Percentiles rank a stretch among this genome's conserved stretches.
These are phyloP conservation scores for Cladosporium sp. DNA, from an alignment of 2,329 filamentous ascomycete genomes.

Conservation along the genomic window DNA sequence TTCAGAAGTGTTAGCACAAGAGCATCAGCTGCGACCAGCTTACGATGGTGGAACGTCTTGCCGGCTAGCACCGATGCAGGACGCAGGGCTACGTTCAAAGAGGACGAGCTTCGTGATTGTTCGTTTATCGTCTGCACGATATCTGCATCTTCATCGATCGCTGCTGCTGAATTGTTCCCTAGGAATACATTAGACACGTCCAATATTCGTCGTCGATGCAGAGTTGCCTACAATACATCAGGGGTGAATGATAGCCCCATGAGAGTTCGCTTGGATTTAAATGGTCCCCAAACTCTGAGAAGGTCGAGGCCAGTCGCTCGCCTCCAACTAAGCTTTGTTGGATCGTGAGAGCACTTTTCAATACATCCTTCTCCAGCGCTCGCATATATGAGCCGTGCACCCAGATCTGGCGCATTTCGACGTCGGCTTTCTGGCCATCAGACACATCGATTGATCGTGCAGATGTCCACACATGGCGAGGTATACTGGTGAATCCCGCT, in stretches of 20 bases:
- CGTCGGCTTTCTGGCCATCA: slow-evolving; percentile 57
- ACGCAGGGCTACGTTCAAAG: slow-evolving; percentile 71
- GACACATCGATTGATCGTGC: slow-evolving; percentile 36
- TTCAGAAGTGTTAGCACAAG: slow-evolving; percentile 77
- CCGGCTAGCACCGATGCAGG: slow-evolving; percentile 81
- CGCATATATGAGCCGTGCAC: slow-evolving; percentile 79
- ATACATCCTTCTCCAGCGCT: slow-evolving; percentile 65
- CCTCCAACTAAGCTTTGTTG: slow-evolving; percentile 68
- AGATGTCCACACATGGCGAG: slow-evolving; percentile 75
- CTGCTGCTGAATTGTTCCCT: slow-evolving; percentile 60
- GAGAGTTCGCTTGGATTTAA: slow-evolving; percentile 44
- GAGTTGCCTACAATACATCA: slow-evolving; percentile 64
- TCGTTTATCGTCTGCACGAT: slow-evolving; percentile 70
- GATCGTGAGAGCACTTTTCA: slow-evolving; percentile 66
- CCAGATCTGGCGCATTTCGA: slow-evolving; percentile 82
- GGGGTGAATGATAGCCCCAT: slow-evolving; percentile 80
- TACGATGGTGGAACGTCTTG: slow-evolving; percentile 70
- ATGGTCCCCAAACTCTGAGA: slow-evolving; percentile 28
- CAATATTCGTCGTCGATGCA: not conserved
- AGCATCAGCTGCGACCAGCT: slow-evolving; percentile 71
- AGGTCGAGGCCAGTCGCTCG: slow-evolving; percentile 25
- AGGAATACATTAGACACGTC: not conserved
- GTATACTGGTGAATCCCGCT: slow-evolving; percentile 69
- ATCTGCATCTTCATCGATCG: slow-evolving; percentile 62
- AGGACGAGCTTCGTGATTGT: slow-evolving; percentile 61